Evolutionary conservation across 202 grass and related monocot genomes (phyloP), one percentile per base, ranked within the genome.

Genomic region (Saccharum hybrid): DNA sequence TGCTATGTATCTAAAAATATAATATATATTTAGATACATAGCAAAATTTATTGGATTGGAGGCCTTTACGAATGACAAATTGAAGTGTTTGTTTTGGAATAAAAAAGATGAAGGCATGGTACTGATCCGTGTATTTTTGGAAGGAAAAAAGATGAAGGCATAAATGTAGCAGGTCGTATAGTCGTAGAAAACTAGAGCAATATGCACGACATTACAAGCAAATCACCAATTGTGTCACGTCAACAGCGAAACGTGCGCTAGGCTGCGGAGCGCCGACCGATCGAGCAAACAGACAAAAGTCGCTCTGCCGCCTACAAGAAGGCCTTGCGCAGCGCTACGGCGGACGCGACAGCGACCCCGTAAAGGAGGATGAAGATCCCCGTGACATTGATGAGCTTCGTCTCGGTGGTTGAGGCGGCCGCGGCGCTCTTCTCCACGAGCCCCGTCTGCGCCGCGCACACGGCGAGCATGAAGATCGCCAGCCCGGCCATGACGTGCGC

Each of bases 291-390:
- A 26, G 22, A 43, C 1, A 10, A 59, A 22, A 59, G 2, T 8
- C 40, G 18, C 38, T 37, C 2, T 12, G 34, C 38, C 33, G 49
- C 51, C 75, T 83, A 90, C 56, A 86, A 49, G 19, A 73, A 77
- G 0, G 56, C 86, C 72, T 59, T 96, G 71, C 90, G 88, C 23
- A 96, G 80, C 36, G 84, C 87, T 73, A 94, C 89, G 4, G 89
- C 42, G 45, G 86, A 37, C 5, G 83, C 89, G 62, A 98, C 96
- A 36, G 93, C 40, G 37, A 92, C 43, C 0, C 85, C 89, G 72
- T 96, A 96, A 72, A 98, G 73, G 52, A 98, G 78, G 83, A 98
- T 90, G 89, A 98, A 90, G 28, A 96, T 63, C 4, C 96, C 96
- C 2, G 91, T 94, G 81, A 90, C 92, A 57, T 98, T 98, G 85